Conservation (phyloP, 768 basidiomycete genomes). For the Podaxis sp. region DNA sequence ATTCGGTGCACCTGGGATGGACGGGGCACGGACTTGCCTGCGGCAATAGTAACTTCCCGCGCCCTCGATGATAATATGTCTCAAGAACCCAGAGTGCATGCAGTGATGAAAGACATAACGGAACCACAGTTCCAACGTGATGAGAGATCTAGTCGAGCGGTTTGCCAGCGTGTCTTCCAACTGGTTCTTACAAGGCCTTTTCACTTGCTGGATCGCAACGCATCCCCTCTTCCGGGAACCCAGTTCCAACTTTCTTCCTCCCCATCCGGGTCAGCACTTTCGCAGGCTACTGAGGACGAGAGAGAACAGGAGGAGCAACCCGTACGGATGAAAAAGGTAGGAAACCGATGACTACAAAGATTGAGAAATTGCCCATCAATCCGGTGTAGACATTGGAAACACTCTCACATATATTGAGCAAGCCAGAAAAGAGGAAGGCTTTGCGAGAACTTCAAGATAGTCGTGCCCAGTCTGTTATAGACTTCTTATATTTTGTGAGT, state of each 20-base stretch:
- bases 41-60: slow-evolving; percentile 55
- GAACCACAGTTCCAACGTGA: slow-evolving; percentile 41
- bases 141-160: slow-evolving; percentile 42
- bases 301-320: too few relatives aligned
- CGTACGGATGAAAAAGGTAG: too few relatives aligned
- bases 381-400: too few relatives aligned
- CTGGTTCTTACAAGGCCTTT: slow-evolving; percentile 75
- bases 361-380: too few relatives aligned
- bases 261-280: slow-evolving; percentile 45
- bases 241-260: slow-evolving; percentile 54
- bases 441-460: too few relatives aligned
- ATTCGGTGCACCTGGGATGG: slow-evolving; percentile 92
- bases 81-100: slow-evolving; percentile 84
- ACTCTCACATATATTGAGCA: too few relatives aligned
- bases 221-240: slow-evolving; percentile 52
- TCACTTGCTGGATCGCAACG: slow-evolving; percentile 60
- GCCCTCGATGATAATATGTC: slow-evolving; percentile 51
- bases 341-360: too few relatives aligned
- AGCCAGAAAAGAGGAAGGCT: too few relatives aligned
- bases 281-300: too few relatives aligned
- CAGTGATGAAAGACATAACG: slow-evolving; percentile 66
- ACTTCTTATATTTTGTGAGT: too few relatives aligned
- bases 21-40: slow-evolving; percentile 55
- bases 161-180: slow-evolving; percentile 75
- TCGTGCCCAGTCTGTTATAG: too few relatives aligned